phyloP scores from a whole-genome alignment of 2,329 filamentous ascomycete genomes.

The Talaromyces sp. region DNA sequence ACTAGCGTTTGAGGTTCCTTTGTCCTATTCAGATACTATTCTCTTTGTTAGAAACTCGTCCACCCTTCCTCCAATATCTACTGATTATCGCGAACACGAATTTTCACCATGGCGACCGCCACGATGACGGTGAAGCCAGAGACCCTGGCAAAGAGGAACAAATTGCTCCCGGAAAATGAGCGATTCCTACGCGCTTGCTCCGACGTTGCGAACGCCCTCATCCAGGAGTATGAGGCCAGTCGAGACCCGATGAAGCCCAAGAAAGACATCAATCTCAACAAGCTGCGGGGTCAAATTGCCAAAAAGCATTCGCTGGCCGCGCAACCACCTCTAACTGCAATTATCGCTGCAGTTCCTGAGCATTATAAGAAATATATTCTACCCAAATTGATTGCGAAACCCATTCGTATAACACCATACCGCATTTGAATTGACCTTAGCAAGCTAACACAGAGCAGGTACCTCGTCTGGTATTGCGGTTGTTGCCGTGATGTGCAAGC shows the following conservation, averaged over 20 bases:
- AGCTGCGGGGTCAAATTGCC: conserved; percentile 77
- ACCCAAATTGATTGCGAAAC: conserved; percentile 94
- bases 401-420: conserved; percentile 66
- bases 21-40: not conserved
- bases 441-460: conserved; percentile 48
- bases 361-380: conserved; percentile 99
- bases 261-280: conserved; percentile 91
- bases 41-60: not conserved
- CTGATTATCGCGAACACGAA: not conserved
- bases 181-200: conserved; percentile 91
- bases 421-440: not conserved
- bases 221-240: conserved; percentile 86
- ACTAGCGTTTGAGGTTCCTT: not conserved
- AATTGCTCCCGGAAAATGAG: conserved; percentile 88
- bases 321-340: conserved; percentile 89
- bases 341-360: conserved; percentile 97
- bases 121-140: conserved; percentile 57
- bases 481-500: conserved; percentile 99
- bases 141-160: conserved; percentile 66
- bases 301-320: conserved; percentile 89
- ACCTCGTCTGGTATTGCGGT: conserved; percentile 97
- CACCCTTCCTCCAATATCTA: not conserved
- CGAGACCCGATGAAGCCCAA: conserved; percentile 69
- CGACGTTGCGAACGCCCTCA: conserved; percentile 88
- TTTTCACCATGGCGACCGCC: conserved; percentile 57